Evolutionary conservation across 352 stramenopile genomes (phyloP).

Genomic region (Pythium brachiatum): DNA sequence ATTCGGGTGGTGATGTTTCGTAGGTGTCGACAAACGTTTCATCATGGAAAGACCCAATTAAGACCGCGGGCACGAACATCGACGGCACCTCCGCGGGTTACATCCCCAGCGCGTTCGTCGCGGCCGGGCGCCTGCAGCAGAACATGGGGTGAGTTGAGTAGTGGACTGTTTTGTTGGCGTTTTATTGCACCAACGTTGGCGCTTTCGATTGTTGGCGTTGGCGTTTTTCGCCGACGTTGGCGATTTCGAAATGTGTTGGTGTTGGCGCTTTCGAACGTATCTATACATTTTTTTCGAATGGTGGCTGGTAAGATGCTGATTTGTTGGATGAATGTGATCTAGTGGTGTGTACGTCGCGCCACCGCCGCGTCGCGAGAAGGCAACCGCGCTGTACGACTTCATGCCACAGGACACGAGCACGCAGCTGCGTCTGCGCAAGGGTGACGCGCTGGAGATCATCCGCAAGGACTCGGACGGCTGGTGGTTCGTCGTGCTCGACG

Average conservation of each 20-base stretch:
- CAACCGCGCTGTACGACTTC: constrained; percentile 75
- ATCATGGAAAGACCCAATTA: constrained; percentile 53
- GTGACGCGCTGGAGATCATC: constrained; percentile 71
- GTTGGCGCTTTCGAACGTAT: background rate
- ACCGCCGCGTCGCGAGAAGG: constrained; percentile 43
- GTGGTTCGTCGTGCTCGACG: constrained; percentile 80
- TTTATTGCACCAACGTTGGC: background rate
- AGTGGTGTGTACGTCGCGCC: constrained; percentile 21
- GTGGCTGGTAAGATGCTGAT: background rate
- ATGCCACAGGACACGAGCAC: constrained; percentile 62
- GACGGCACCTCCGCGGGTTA: constrained; percentile 42
- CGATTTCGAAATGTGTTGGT: background rate
- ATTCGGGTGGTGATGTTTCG: background rate
- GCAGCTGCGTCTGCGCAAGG: constrained; percentile 68
- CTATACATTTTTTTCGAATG: background rate
- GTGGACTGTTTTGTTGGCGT: background rate
- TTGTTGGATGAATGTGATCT: too few species aligned
- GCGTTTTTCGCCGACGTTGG: background rate
- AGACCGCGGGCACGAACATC: constrained; percentile 29
- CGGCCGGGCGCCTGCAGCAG: constrained; percentile 45
- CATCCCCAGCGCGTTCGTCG: constrained; percentile 64
- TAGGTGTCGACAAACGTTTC: constrained; percentile 34
- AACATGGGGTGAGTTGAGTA: constrained; percentile 40
- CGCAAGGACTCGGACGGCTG: constrained; percentile 81
- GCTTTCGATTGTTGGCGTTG: background rate